Evolutionary conservation across 345 rosid genomes (phyloP).

Genomic region (Barbarea vulgaris): DNA sequence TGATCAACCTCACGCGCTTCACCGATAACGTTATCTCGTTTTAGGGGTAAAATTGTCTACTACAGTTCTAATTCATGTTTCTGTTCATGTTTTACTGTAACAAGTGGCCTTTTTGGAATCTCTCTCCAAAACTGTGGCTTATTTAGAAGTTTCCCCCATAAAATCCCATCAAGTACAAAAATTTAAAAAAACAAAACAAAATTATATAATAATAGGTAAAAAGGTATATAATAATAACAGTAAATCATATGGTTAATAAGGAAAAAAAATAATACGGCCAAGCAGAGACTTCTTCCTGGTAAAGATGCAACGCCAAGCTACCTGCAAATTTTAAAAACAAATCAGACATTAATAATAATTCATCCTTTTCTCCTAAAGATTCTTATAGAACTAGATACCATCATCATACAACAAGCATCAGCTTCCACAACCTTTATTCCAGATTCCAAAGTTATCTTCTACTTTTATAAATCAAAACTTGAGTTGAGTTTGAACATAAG

Average conservation of each 20-base stretch:
- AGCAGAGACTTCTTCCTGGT: slow-evolving; percentile 31
- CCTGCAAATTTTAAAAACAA: slow-evolving; percentile 12
- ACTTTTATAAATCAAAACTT: slow-evolving; percentile 23
- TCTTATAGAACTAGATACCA: slow-evolving; percentile 25
- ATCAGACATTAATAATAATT: slow-evolving; percentile 10
- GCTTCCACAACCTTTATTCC: slow-evolving; percentile 29
- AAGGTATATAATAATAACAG: slow-evolving; percentile 28
- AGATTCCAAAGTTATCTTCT: slow-evolving; percentile 21
- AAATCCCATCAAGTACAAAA: slow-evolving; percentile 26
- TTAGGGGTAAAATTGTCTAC: too few species aligned
- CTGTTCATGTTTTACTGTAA: too few species aligned
- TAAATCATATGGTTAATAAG: slow-evolving; percentile 23
- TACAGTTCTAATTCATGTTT: too few species aligned
- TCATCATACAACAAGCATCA: slow-evolving; percentile 24
- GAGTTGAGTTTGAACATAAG: slow-evolving; percentile 6
- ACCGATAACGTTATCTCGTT: too few species aligned
- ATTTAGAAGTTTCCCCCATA: too few species aligned
- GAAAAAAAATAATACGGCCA: slow-evolving; percentile 25
- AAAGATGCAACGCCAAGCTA: slow-evolving; percentile 17
- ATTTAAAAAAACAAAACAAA: slow-evolving; percentile 7
- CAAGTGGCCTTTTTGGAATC: too few species aligned
- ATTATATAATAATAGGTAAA: slow-evolving; percentile 23
- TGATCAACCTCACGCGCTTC: too few species aligned
- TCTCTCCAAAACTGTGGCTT: too few species aligned
- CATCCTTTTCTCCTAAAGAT: slow-evolving; percentile 19